These are phyloP conservation scores for Pelargonium cotyledonis DNA, from an alignment of 441 rosid species.

Conservation along the genomic window DNA sequence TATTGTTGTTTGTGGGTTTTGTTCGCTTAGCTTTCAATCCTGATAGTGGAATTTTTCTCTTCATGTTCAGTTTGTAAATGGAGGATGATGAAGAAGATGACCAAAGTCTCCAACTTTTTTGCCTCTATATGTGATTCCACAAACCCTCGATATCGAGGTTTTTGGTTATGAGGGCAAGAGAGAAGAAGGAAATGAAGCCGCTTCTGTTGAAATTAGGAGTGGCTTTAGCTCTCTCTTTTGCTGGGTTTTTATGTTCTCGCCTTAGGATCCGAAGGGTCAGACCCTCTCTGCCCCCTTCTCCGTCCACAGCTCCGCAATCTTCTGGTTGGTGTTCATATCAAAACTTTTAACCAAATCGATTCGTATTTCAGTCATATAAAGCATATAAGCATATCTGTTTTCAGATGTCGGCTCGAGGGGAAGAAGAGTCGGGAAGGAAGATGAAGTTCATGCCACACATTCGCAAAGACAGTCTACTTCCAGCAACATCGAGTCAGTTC, in stretches of 20 bases:
- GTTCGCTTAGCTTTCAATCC: not conserved
- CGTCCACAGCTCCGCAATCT: conserved; percentile 17
- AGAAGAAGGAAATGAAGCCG: conserved; percentile 47
- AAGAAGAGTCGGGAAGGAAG: conserved; percentile 12
- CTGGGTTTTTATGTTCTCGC: conserved; percentile 59
- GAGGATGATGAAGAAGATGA: conserved; percentile 38
- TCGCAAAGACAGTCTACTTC: conserved; percentile 14
- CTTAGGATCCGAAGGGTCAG: conserved; percentile 31
- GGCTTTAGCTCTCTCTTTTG: conserved; percentile 60
- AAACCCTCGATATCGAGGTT: conserved; percentile 2
- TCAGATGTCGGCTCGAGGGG: conserved; percentile 17
- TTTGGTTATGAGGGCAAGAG: conserved; percentile 31
- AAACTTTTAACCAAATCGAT: not conserved
- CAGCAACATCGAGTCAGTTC: conserved; percentile 7
- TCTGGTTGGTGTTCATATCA: conserved; percentile 31
- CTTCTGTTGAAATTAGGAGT: conserved; percentile 56
- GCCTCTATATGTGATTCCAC: not conserved
- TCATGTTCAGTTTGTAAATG: conserved; percentile 27
- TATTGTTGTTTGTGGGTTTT: too few relatives aligned
- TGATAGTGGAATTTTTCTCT: not conserved
- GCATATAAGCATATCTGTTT: not conserved
- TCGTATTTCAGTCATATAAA: not conserved
- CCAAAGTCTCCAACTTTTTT: conserved; percentile 4
- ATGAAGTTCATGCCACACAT: conserved; percentile 19
- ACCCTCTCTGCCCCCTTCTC: conserved; percentile 39